Percentiles rank a stretch among this genome's conserved stretches.
These are phyloP conservation scores for Pseudozyma sp. DNA, from an alignment of 1,284 basidiomycete species.

Conservation along the genomic window DNA sequence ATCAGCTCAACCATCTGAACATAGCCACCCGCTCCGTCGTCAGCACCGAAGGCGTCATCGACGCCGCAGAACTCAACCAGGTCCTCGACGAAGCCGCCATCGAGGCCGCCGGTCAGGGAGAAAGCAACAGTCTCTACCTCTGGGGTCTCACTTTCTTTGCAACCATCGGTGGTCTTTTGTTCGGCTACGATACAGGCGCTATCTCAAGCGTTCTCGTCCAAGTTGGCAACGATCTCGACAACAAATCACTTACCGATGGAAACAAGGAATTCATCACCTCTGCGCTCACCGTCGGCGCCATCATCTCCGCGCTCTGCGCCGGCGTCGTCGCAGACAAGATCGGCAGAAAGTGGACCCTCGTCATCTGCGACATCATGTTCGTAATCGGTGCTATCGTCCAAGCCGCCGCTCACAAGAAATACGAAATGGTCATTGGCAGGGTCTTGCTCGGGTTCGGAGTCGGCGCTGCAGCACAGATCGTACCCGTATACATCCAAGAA, in stretches of 20 bases:
- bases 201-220: conserved; percentile 43
- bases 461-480: conserved; percentile 67
- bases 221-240: conserved; percentile 44
- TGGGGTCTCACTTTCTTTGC: conserved; percentile 50
- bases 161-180: conserved; percentile 46
- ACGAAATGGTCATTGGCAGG: conserved; percentile 69
- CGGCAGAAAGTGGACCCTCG: conserved; percentile 69
- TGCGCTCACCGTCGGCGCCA: conserved; percentile 51
- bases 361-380: conserved; percentile 61
- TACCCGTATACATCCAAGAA: conserved; percentile 70
- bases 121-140: conserved; percentile 46
- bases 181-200: conserved; percentile 52
- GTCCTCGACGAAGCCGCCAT: conserved; percentile 55
- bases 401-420: conserved; percentile 65
- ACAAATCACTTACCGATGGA: conserved; percentile 30
- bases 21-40: conserved; percentile 44
- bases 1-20: conserved; percentile 18
- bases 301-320: conserved; percentile 63
- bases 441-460: conserved; percentile 70
- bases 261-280: conserved; percentile 56
- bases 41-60: conserved; percentile 45
- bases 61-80: conserved; percentile 33
- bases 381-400: conserved; percentile 69
- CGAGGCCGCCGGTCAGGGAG: conserved; percentile 51
- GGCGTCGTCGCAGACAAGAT: conserved; percentile 67